Conservation (phyloP, 192 early-diverging fungal genomes). For the Coemansia sp. region DNA sequence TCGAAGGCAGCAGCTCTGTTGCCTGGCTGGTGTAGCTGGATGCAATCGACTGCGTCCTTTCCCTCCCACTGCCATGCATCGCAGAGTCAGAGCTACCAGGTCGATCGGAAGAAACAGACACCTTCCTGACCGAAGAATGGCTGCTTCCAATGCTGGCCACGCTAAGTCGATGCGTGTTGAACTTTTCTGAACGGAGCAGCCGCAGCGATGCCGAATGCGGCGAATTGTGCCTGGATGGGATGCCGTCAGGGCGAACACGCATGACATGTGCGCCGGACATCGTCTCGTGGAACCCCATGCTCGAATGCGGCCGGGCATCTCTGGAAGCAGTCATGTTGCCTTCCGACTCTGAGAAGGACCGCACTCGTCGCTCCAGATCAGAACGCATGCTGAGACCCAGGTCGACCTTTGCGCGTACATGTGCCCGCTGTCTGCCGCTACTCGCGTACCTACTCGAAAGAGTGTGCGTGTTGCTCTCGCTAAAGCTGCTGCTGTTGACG, state of each 20-base stretch:
- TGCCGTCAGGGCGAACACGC: constrained; percentile 21
- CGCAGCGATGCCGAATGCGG: constrained; percentile 38
- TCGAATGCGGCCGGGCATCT: constrained; percentile 42
- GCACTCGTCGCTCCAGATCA: constrained; percentile 47
- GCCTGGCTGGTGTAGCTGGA: constrained; percentile 36
- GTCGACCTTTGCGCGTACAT: constrained; percentile 27
- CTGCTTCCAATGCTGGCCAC: constrained; percentile 26
- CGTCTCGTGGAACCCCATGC: constrained; percentile 48
- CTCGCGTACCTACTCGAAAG: not conserved
- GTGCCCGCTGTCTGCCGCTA: not conserved
- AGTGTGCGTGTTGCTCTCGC: constrained; percentile 6
- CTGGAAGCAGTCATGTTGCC: constrained; percentile 9
- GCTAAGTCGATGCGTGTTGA: constrained; percentile 31
- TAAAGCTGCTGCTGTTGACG: not conserved
- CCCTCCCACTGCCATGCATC: constrained; percentile 6
- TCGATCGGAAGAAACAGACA: constrained; percentile 12
- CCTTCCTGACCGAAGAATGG: constrained; percentile 11
- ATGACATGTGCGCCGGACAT: constrained; percentile 22
- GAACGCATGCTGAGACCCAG: constrained; percentile 49
- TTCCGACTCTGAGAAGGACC: constrained; percentile 52
- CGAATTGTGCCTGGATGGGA: constrained; percentile 28
- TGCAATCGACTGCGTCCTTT: constrained; percentile 29
- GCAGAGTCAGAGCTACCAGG: not conserved
- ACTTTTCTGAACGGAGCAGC: constrained; percentile 28
- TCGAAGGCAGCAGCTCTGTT: constrained; percentile 22